phyloP scores from a whole-genome alignment of 257 asterid species.

The Jacaranda mimosifolia region DNA sequence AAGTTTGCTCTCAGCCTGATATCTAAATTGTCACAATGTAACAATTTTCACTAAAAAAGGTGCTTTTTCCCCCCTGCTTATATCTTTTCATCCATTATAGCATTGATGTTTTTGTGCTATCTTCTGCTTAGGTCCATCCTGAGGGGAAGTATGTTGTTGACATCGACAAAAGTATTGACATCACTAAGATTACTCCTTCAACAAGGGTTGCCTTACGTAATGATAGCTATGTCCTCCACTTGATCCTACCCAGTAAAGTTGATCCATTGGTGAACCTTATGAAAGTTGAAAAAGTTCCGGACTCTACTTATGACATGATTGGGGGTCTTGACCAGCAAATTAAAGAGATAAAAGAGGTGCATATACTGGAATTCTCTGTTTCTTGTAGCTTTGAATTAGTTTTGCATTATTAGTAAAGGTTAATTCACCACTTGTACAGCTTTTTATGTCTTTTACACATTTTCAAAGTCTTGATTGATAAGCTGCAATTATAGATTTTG shows the following conservation, averaged over 20 bases:
- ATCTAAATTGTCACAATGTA: background rate
- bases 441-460: background rate
- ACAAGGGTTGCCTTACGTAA: slow-evolving; percentile 94
- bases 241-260: slow-evolving; percentile 90
- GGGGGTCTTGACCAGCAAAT: slow-evolving; percentile 99
- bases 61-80: background rate
- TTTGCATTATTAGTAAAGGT: background rate
- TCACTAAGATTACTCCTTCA: slow-evolving; percentile 92
- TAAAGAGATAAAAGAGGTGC: slow-evolving; percentile 93
- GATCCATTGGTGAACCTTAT: slow-evolving; percentile 95
- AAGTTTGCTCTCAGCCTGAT: slow-evolving; percentile 20
- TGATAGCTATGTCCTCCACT: slow-evolving; percentile 96
- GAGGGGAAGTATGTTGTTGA: slow-evolving; percentile 92
- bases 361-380: slow-evolving; percentile 17
- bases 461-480: background rate
- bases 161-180: slow-evolving; percentile 89
- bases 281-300: slow-evolving; percentile 98
- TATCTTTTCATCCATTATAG: slow-evolving; percentile 1
- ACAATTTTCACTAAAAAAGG: background rate
- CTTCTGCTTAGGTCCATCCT: slow-evolving; percentile 73
- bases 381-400: slow-evolving; percentile 20
- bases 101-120: slow-evolving; percentile 29
- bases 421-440: background rate
- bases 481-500: background rate
- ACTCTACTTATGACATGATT: slow-evolving; percentile 98